phyloP scores from a whole-genome alignment of 225 moss, liverwort and hornwort species.

The Takakia lepidozioides region DNA sequence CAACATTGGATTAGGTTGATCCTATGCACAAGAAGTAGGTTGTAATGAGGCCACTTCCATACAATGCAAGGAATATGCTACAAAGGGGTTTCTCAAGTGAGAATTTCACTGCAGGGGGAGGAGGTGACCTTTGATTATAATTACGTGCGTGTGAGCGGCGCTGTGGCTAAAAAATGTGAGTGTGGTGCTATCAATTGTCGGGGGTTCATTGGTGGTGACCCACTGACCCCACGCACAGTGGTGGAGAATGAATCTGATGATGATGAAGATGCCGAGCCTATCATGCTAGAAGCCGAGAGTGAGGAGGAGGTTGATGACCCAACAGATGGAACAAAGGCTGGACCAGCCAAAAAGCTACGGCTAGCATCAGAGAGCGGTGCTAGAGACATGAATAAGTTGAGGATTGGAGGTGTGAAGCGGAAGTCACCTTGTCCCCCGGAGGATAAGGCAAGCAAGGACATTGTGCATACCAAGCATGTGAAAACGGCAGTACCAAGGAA shows the following conservation, averaged over 20 bases:
- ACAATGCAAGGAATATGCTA: too few species aligned
- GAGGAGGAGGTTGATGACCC: constrained; percentile 47
- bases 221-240: constrained; percentile 68
- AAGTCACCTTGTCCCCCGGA: constrained; percentile 26
- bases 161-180: constrained; percentile 92
- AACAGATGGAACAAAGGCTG: constrained; percentile 34
- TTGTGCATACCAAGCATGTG: constrained; percentile 46
- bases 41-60: too few species aligned
- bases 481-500: constrained; percentile 43
- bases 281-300: constrained; percentile 62
- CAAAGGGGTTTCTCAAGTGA: too few species aligned
- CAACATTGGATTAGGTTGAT: too few species aligned
- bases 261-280: constrained; percentile 78
- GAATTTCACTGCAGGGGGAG: constrained; percentile 45
- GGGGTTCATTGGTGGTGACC: constrained; percentile 89
- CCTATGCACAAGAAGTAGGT: too few species aligned
- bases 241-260: constrained; percentile 86
- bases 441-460: constrained; percentile 35
- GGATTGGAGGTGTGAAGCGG: constrained; percentile 54
- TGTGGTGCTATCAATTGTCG: constrained; percentile 76
- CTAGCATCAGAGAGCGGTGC: constrained; percentile 27
- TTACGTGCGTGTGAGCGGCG: constrained; percentile 80
- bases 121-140: constrained; percentile 95
- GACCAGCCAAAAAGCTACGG: constrained; percentile 33
- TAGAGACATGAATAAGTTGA: constrained; percentile 15